Conservation (phyloP, 2,329 filamentous ascomycete species). For the Shiraia bambusicola region DNA sequence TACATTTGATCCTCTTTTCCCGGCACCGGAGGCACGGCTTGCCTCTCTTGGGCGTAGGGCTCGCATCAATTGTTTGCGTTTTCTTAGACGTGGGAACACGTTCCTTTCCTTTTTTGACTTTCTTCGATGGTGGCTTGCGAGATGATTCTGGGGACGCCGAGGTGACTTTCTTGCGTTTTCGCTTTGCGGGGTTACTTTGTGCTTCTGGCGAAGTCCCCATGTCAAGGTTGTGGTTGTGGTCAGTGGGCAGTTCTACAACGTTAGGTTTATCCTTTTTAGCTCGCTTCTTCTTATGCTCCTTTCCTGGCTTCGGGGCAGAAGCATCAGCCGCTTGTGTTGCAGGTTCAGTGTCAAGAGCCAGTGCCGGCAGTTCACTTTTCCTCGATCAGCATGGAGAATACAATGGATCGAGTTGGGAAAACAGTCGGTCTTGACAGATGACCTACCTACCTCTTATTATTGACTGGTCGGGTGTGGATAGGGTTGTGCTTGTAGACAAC, state of each 20-base stretch:
- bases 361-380: slow-evolving; percentile 7
- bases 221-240: slow-evolving; percentile 17
- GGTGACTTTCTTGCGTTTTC: slow-evolving; percentile 19
- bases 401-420: too few species aligned
- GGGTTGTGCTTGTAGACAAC: slow-evolving; percentile 42
- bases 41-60: slow-evolving; percentile 13
- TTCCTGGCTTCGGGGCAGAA: slow-evolving; percentile 9
- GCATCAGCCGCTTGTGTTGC: slow-evolving; percentile 2
- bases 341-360: slow-evolving; percentile 4
- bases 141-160: slow-evolving; percentile 5
- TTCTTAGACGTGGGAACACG: slow-evolving; percentile 19
- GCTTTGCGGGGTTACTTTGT: slow-evolving; percentile 16
- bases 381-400: too few species aligned
- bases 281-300: slow-evolving; percentile 20
- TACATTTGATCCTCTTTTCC: slow-evolving; percentile 37
- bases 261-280: slow-evolving; percentile 19
- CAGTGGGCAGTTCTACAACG: slow-evolving; percentile 11
- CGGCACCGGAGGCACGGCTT: slow-evolving; percentile 24
- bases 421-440: background rate
- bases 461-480: slow-evolving; percentile 26
- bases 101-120: slow-evolving; percentile 20
- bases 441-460: slow-evolving; percentile 21
- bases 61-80: slow-evolving; percentile 4
- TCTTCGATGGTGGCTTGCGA: slow-evolving; percentile 14
- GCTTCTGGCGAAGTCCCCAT: slow-evolving; percentile 27